Conservation (phyloP, 2,329 filamentous ascomycete genomes). For the Monosporascus ibericus region DNA sequence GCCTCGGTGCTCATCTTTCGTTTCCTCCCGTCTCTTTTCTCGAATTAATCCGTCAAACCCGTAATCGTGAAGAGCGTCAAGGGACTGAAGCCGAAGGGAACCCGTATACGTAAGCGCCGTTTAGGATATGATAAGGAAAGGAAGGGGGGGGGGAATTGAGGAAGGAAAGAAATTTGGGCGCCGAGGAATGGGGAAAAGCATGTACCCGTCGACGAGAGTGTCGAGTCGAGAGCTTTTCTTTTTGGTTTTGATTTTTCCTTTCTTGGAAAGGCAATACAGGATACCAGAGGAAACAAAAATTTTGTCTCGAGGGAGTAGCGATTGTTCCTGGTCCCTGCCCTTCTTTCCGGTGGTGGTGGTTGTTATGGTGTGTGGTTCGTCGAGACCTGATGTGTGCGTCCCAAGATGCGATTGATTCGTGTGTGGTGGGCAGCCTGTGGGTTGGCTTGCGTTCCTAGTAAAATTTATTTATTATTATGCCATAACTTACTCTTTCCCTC, state of each 20-base stretch:
- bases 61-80: background rate
- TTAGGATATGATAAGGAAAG: background rate
- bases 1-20: slow-evolving; percentile 65
- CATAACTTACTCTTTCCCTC: too few species aligned
- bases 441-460: too few species aligned
- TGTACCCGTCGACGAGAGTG: background rate
- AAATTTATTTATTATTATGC: too few species aligned
- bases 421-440: background rate
- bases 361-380: too few species aligned
- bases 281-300: too few species aligned
- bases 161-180: background rate
- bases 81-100: background rate
- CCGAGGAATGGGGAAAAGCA: background rate
- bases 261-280: too few species aligned
- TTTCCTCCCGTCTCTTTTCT: background rate
- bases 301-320: too few species aligned
- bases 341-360: too few species aligned
- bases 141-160: background rate
- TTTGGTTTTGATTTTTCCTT: too few species aligned
- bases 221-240: background rate
- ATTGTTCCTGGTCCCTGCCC: too few species aligned
- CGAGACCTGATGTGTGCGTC: background rate
- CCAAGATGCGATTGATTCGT: background rate
- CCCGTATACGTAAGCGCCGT: background rate
- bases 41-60: background rate